These are phyloP conservation scores for Blastomyces gilchristii DNA, from an alignment of 2,329 filamentous ascomycete species.

Conservation along the genomic window DNA sequence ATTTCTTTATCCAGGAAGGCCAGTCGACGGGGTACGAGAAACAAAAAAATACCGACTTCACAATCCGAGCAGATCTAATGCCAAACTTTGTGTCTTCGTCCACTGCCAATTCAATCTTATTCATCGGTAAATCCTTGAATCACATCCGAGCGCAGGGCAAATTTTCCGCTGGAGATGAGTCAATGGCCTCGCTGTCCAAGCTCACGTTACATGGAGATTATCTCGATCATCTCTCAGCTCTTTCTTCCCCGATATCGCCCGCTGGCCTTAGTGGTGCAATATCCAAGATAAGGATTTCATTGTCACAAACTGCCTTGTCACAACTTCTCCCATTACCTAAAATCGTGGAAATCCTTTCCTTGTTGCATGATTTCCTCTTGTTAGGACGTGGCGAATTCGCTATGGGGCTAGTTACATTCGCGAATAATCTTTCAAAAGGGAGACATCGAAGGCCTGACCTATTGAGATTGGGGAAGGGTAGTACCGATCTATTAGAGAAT, in stretches of 20 bases:
- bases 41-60: slow-evolving; percentile 45
- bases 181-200: slow-evolving; percentile 46
- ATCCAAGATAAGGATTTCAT: slow-evolving; percentile 62
- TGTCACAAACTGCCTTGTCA: slow-evolving; percentile 76
- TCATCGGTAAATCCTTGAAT: slow-evolving; percentile 80
- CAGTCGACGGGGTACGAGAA: slow-evolving; percentile 27
- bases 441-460: slow-evolving; percentile 54
- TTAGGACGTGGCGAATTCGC: slow-evolving; percentile 86
- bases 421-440: slow-evolving; percentile 66
- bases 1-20: slow-evolving; percentile 67
- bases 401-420: slow-evolving; percentile 72
- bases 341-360: slow-evolving; percentile 64
- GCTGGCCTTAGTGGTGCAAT: slow-evolving; percentile 62
- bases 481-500: slow-evolving; percentile 46
- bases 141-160: slow-evolving; percentile 55
- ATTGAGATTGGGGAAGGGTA: slow-evolving; percentile 41
- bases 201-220: slow-evolving; percentile 40
- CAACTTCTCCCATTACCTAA: slow-evolving; percentile 67
- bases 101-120: slow-evolving; percentile 74
- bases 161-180: slow-evolving; percentile 24
- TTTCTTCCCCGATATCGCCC: slow-evolving; percentile 64
- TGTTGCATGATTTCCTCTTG: slow-evolving; percentile 79
- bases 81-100: slow-evolving; percentile 68
- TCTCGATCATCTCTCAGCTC: slow-evolving; percentile 51
- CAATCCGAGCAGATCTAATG: slow-evolving; percentile 49